phyloP scores from a whole-genome alignment of 1,284 basidiomycete species.

The Trichosporon inkin region DNA sequence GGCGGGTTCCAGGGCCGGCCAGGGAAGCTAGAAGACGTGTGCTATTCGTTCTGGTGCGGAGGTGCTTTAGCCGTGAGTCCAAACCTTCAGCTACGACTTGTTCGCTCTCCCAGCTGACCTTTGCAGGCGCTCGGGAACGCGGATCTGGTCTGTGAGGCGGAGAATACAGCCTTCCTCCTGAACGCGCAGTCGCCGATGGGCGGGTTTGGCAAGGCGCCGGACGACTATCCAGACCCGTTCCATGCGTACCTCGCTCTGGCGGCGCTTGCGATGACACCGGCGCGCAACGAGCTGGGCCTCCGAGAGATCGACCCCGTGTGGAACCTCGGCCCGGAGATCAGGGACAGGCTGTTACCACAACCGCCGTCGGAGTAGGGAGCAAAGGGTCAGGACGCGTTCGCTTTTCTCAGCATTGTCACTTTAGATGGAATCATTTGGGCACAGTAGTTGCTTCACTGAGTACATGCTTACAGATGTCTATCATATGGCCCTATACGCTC shows the following conservation, averaged over 20 bases:
- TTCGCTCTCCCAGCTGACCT: too few species aligned
- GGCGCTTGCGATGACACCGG: conserved; percentile 64
- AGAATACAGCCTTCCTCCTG: conserved; percentile 63
- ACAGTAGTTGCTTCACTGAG: too few species aligned
- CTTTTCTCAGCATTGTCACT: too few species aligned
- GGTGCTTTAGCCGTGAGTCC: conserved; percentile 64
- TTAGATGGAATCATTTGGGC: too few species aligned
- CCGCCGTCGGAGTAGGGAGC: background rate
- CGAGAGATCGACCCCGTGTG: conserved; percentile 62
- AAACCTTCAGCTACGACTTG: too few species aligned
- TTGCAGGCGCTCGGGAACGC: conserved; percentile 63
- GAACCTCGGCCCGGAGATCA: conserved; percentile 64
- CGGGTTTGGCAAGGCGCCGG: conserved; percentile 75
- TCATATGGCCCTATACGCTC: background rate
- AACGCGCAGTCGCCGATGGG: conserved; percentile 77
- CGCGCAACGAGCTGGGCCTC: conserved; percentile 56
- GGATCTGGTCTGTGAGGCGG: conserved; percentile 56
- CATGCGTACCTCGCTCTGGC: conserved; percentile 87
- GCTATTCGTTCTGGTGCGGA: conserved; percentile 92
- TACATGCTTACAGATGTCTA: too few species aligned
- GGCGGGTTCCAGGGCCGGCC: conserved; percentile 84
- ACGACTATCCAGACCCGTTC: conserved; percentile 78
- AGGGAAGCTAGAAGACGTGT: conserved; percentile 79
- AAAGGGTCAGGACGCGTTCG: background rate
- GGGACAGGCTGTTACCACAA: conserved; percentile 56